Conservation (phyloP, 164 flowering plant species). For the Aristolochia fimbriata region DNA sequence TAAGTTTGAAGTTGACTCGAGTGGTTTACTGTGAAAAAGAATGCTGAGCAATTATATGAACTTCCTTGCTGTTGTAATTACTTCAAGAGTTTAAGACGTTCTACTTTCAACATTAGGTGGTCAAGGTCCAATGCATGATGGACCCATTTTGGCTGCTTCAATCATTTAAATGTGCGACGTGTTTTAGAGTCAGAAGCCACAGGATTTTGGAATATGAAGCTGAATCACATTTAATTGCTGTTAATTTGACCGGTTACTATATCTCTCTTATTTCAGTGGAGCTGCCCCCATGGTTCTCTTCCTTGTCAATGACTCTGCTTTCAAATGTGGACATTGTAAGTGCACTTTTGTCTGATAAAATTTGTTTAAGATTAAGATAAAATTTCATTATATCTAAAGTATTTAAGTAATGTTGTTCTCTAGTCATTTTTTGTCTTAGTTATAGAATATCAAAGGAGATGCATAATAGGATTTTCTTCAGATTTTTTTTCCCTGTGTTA, state of each 20-base stretch:
- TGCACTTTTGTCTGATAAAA: background rate
- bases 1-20: no score
- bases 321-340: background rate
- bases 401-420: no score
- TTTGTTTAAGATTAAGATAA: no score
- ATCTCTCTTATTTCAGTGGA: conserved; percentile 1
- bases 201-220: background rate
- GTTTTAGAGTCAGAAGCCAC: background rate
- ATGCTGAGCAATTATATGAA: background rate
- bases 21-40: background rate
- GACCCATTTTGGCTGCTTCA: background rate
- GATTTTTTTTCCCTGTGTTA: background rate
- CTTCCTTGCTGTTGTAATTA: background rate
- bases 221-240: background rate
- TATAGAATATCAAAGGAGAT: no score
- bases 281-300: background rate
- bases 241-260: background rate
- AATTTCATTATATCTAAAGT: no score
- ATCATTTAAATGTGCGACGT: background rate
- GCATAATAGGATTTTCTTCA: no score
- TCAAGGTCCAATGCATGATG: no score
- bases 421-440: no score
- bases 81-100: background rate
- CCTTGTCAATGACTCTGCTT: background rate
- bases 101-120: no score